Evolutionary conservation across 495 filamentous ascomycete species (phyloP).

Genomic region (Pseudomonodictys pantanalensis): DNA sequence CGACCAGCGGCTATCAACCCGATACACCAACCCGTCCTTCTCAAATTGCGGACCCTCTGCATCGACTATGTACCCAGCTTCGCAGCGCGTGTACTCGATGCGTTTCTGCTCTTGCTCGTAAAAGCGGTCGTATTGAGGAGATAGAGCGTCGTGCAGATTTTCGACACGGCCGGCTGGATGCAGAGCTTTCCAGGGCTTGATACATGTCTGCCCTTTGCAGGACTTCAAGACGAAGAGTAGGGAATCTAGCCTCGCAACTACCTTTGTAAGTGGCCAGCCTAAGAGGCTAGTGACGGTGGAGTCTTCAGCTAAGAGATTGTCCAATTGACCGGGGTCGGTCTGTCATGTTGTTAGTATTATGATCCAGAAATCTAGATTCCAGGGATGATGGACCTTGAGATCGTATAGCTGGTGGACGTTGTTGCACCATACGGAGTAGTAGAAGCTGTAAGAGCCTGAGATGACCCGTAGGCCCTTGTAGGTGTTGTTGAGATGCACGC

Average conservation of each 20-base stretch:
- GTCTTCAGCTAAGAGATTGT: conserved; percentile 28
- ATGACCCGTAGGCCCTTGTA: conserved; percentile 13
- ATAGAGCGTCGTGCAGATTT: conserved; percentile 44
- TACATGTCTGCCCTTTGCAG: conserved; percentile 34
- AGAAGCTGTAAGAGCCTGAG: conserved; percentile 5
- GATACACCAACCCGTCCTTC: conserved; percentile 22
- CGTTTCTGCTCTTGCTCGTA: conserved; percentile 50
- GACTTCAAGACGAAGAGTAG: conserved; percentile 37
- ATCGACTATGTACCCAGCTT: conserved; percentile 57
- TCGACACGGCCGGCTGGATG: conserved; percentile 37
- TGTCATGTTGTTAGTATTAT: neutral
- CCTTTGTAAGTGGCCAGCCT: neutral
- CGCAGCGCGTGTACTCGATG: conserved; percentile 58
- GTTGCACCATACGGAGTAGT: conserved; percentile 20
- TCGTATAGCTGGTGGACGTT: conserved; percentile 17
- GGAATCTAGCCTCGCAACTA: conserved; percentile 34
- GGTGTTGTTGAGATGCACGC: neutral
- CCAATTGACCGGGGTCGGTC: conserved; percentile 34
- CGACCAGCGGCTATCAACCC: conserved; percentile 39
- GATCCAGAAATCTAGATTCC: neutral
- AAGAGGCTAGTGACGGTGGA: neutral
- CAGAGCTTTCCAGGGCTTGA: conserved; percentile 33
- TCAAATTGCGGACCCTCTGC: conserved; percentile 54
- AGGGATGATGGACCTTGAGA: neutral
- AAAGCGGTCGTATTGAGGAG: conserved; percentile 53